These are phyloP conservation scores for Cryphonectria japonica DNA, from an alignment of 2,329 filamentous ascomycete genomes.

Conservation along the genomic window DNA sequence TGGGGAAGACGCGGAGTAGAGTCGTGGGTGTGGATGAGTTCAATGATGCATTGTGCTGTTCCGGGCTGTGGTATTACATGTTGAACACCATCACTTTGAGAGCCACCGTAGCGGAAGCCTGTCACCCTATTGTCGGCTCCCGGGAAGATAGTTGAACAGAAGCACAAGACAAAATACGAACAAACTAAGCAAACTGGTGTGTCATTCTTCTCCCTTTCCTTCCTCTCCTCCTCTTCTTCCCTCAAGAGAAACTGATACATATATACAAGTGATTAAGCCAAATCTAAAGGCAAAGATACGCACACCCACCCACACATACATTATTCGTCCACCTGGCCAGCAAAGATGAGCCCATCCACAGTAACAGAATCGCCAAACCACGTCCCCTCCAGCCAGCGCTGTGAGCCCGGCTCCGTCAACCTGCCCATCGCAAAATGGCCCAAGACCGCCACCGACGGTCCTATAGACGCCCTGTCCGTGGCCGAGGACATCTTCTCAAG, in stretches of 20 bases:
- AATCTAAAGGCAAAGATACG: background rate
- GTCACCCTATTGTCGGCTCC: background rate
- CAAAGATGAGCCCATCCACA: slow-evolving; percentile 24
- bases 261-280: background rate
- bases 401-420: slow-evolving; percentile 58
- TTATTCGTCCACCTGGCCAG: background rate
- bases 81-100: background rate
- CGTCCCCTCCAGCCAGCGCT: slow-evolving; percentile 25
- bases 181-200: background rate
- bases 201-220: background rate
- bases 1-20: slow-evolving; percentile 10
- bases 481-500: slow-evolving; percentile 43
- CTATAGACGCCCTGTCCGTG: slow-evolving; percentile 42
- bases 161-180: too few species aligned
- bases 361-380: background rate
- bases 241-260: background rate
- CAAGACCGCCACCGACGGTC: slow-evolving; percentile 34
- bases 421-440: slow-evolving; percentile 51
- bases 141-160: background rate
- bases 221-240: too few species aligned
- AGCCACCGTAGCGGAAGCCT: background rate
- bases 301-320: background rate
- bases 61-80: background rate
- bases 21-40: background rate
- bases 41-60: too few species aligned